Percentiles rank a stretch among this genome's conserved stretches.
Conservation (phyloP, 768 basidiomycete genomes). For the Russula dissimulans region DNA sequence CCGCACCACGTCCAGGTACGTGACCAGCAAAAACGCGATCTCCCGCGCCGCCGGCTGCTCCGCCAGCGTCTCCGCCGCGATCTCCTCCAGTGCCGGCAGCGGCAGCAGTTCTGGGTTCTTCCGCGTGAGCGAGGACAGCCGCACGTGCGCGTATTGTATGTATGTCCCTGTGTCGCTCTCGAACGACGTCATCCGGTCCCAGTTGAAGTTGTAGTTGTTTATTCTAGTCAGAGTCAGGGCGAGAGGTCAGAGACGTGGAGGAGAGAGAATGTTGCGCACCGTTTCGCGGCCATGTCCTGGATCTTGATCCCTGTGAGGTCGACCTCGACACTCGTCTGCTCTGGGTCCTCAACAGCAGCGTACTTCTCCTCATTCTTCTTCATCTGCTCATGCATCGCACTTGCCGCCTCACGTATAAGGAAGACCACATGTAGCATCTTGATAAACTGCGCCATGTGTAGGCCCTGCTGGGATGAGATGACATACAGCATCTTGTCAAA, state of each 20-base stretch:
- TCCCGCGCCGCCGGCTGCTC: conserved; percentile 70
- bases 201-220: conserved; percentile 94
- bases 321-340: conserved; percentile 66
- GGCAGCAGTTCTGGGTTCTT: conserved; percentile 85
- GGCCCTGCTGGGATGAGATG: conserved; percentile 79
- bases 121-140: conserved; percentile 80
- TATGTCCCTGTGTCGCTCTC: conserved; percentile 95
- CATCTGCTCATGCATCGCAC: conserved; percentile 97
- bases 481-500: conserved; percentile 94
- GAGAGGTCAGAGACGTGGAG: neutral
- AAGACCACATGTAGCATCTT: conserved; percentile 90
- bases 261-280: conserved; percentile 40
- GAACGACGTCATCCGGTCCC: conserved; percentile 90
- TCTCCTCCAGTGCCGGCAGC: conserved; percentile 57
- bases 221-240: conserved; percentile 41
- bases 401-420: conserved; percentile 78
- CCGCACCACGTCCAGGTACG: conserved; percentile 87
- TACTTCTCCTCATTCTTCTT: conserved; percentile 90
- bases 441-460: conserved; percentile 88
- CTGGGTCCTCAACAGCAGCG: conserved; percentile 78
- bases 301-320: conserved; percentile 96
- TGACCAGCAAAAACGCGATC: conserved; percentile 75
- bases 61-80: conserved; percentile 58
- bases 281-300: conserved; percentile 92
- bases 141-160: conserved; percentile 94